Evolutionary conservation across 306 rosid genomes (phyloP), one percentile per base, ranked within the genome.

Genomic region (Prinsepia uniflora): DNA sequence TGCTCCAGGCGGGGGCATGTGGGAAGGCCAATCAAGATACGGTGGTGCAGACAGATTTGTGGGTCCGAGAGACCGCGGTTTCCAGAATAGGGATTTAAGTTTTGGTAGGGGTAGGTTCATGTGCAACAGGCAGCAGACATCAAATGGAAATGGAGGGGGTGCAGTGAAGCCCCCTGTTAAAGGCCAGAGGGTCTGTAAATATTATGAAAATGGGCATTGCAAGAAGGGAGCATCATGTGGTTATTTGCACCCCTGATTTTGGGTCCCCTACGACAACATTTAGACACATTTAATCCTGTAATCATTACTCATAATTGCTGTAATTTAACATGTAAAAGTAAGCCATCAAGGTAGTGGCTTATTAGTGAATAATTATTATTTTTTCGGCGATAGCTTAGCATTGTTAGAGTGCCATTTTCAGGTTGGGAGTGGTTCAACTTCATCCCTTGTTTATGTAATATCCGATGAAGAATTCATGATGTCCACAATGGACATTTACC

Each of bases 171-270:
- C 82, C 73, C 76, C 79, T 65, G 86, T 87, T 72, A 83, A 75
- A 83, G 94, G 97, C 84, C 94, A 84, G 75, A 88, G 96, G 74
- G 79, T 94, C 52, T 94, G 98, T 93, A 93, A 87, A 89, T 90
- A 79, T 85, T 80, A 81, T 68, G 98, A 82, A 81, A 87, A 70
- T 48, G 96, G 97, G 71, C 69, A 78, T 68, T 93, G 98, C 87
- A 88, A 68, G 81, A 85, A 84, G 83, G 97, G 97, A 54, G 81
- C 89, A 45, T 80, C 89, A 6, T 91, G 97, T 78, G 78, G 71
- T 79, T 91, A 80, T 75, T 82, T 50, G 67, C 97, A 91, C 85
- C 96, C 92, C 30, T 91, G 78, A 91, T 91, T 88, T 76, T 85
- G 82, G 81, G 81, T 67, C 72, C 76, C 75, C 47, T 65, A 53